phyloP scores from a whole-genome alignment of 257 asterid genomes.

The Asclepias syriaca region DNA sequence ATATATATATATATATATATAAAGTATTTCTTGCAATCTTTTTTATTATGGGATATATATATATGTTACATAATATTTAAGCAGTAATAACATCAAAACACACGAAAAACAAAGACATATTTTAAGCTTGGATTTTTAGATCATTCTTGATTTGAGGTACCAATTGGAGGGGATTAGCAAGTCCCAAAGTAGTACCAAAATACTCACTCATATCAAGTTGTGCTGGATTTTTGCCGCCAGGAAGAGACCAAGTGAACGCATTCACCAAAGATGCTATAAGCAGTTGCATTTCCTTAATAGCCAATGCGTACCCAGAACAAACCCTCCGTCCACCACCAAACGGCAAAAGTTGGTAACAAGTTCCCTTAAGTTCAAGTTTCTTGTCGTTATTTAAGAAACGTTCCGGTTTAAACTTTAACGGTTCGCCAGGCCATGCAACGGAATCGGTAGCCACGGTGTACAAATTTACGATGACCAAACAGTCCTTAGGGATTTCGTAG shows the following conservation, averaged over 20 bases:
- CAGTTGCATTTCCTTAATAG: constrained; percentile 1
- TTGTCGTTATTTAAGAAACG: background rate
- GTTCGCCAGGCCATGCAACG: background rate
- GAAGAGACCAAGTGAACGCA: background rate
- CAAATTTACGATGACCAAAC: background rate
- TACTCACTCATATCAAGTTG: background rate
- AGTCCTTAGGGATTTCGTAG: background rate
- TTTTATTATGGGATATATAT: no score
- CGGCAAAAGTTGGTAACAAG: background rate
- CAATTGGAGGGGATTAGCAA: background rate
- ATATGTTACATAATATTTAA: no score
- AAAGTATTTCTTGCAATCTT: no score
- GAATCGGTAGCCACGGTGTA: background rate
- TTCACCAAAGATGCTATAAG: background rate
- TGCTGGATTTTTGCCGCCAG: background rate
- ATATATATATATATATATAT: no score
- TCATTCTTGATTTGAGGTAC: background rate
- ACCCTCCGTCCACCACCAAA: background rate
- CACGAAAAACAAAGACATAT: no score
- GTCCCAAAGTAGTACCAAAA: background rate
- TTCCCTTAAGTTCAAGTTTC: background rate
- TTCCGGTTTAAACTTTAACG: constrained; percentile 3
- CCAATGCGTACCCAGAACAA: constrained; percentile 3
- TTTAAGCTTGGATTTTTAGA: background rate
- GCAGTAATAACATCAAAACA: no score